phyloP scores from a whole-genome alignment of 176 grass and related monocot genomes.

The Poa pratensis region DNA sequence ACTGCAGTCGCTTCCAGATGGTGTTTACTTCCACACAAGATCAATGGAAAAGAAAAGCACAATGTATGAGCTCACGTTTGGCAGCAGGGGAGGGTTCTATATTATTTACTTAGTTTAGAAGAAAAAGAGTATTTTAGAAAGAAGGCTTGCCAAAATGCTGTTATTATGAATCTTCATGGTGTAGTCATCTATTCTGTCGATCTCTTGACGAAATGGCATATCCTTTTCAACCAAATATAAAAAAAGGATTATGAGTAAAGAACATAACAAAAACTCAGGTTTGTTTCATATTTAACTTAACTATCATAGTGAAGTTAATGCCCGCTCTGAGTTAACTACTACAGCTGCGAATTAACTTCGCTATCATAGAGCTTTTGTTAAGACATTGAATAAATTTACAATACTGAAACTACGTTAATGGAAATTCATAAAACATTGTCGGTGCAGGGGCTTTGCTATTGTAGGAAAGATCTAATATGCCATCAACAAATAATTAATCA shows the following conservation, averaged over 20 bases:
- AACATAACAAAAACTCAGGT: neutral
- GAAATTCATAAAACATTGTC: neutral
- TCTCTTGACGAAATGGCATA: constrained; percentile 23
- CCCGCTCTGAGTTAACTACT: neutral
- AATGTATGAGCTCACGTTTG: neutral
- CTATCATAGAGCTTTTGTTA: neutral
- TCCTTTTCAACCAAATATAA: constrained; percentile 8
- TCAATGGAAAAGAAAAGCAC: neutral
- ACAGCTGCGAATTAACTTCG: neutral
- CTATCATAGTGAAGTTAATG: neutral
- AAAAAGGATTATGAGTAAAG: neutral
- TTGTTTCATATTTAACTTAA: neutral
- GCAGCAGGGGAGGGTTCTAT: neutral
- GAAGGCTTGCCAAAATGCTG: constrained; percentile 5
- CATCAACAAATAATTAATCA: neutral
- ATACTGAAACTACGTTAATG: neutral
- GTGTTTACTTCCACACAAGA: neutral
- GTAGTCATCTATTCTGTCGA: neutral
- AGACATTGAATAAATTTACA: neutral
- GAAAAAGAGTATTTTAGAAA: neutral
- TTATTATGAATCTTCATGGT: neutral
- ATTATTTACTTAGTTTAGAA: neutral
- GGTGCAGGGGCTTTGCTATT: neutral
- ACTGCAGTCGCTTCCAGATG: neutral
- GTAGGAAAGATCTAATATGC: neutral